phyloP scores from a whole-genome alignment of 2,329 filamentous ascomycete genomes.

The Domatiomyces globalis region DNA sequence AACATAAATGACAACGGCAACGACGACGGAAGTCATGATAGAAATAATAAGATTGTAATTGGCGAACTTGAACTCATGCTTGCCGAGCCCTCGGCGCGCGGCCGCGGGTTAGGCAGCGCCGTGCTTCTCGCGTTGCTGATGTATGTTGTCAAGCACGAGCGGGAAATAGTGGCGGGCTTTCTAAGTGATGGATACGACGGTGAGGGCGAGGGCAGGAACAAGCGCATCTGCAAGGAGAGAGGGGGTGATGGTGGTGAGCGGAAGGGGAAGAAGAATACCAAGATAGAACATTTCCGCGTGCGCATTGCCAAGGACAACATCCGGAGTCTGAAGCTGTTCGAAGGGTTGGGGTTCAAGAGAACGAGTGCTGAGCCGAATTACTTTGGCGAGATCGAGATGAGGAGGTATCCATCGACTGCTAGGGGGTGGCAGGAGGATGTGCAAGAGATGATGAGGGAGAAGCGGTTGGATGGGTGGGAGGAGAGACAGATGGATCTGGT shows the following conservation, averaged over 20 bases:
- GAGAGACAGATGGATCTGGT: conserved; percentile 25
- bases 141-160: conserved; percentile 47
- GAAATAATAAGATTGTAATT: conserved; percentile 26
- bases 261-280: conserved; percentile 2
- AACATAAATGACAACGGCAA: too few species aligned
- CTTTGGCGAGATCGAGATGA: conserved; percentile 54
- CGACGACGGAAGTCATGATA: not conserved
- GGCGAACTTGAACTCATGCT: conserved; percentile 86
- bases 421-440: conserved; percentile 18
- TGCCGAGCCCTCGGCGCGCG: conserved; percentile 43
- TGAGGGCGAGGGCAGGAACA: not conserved
- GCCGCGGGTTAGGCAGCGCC: conserved; percentile 50
- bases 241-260: conserved; percentile 7
- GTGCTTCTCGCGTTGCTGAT: conserved; percentile 54
- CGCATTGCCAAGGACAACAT: conserved; percentile 47
- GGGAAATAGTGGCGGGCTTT: conserved; percentile 34
- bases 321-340: conserved; percentile 46
- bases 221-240: not conserved
- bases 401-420: conserved; percentile 12
- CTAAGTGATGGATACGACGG: not conserved
- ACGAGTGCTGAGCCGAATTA: conserved; percentile 41
- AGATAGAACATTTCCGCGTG: conserved; percentile 39
- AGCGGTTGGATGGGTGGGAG: conserved; percentile 25
- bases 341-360: conserved; percentile 43
- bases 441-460: conserved; percentile 20